Evolutionary conservation across 768 basidiomycete species (phyloP), one percentile per base, ranked within the genome.

Genomic region (Pilatotrama ljubarskyi): DNA sequence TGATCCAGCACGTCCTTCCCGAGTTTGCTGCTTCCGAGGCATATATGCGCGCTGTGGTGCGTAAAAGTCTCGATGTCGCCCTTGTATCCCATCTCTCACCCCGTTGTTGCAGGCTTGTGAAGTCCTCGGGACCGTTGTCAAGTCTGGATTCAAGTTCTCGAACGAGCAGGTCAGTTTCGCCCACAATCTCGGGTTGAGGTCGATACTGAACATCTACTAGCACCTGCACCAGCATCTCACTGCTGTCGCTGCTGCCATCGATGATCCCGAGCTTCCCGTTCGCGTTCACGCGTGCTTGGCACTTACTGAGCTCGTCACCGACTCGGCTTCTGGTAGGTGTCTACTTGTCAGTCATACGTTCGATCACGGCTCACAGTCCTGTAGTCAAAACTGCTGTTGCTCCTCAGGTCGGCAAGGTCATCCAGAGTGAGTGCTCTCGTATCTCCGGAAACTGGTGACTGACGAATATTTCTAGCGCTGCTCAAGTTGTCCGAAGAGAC

Each of bases 401-500:
- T 2, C 86, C 89, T 11, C 86, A 87, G 68, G 88, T 94, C 40
- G 91, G 87, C 49, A 91, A 93, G 72, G 90, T 95, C 71, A 85
- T 95, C 58, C 90, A 93, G 78, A 88, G 91, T 88, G 64, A 41
- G 75, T 63, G 10, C 24, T 5, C 13, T 26, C 32, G 1, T 14
- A 8, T 50, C 10, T 36, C 10, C n/a, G 4, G 15, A 32, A 32
- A 10, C 29, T 4, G 29, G 4, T 10, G 29, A 32, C 32, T 48
- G 37, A 20, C 44, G 51, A 51, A 55, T 48, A 4, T 7, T 5
- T 5, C 29, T 61, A 91, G 91, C 90, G 70, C 77, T 95, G n/a
- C 81, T 95, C 66, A 92, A 91, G 71, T 80, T 96, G 43, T 86
- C 90, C n/a, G 90, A 94, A 70, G 91, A 95, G 74, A 93, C 91